phyloP scores from a whole-genome alignment of 2,329 filamentous ascomycete genomes.

The Penicillium sp. region DNA sequence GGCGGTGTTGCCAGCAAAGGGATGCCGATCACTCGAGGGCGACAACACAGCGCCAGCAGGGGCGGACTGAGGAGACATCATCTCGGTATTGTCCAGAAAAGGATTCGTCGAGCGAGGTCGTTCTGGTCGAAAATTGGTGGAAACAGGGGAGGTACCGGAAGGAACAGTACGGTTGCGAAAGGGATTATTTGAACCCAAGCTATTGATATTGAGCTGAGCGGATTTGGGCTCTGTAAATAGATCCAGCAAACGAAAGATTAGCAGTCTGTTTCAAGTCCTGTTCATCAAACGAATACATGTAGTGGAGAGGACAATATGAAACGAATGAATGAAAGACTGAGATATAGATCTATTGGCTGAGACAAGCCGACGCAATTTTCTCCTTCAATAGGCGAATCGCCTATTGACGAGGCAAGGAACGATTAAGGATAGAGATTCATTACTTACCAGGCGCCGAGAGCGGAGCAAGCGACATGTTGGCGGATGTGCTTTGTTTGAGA shows the following conservation, averaged over 20 bases:
- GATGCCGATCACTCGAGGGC: conserved; percentile 26
- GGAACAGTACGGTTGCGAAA: conserved; percentile 46
- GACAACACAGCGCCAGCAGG: conserved; percentile 29
- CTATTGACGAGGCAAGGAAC: conserved; percentile 2
- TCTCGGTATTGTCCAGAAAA: conserved; percentile 52
- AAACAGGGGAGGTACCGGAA: conserved; percentile 25
- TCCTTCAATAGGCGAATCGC: not conserved
- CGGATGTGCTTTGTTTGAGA: conserved; percentile 12
- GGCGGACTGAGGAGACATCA: conserved; percentile 33
- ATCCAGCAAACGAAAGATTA: conserved; percentile 9
- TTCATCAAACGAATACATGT: conserved; percentile 2
- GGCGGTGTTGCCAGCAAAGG: conserved; percentile 46
- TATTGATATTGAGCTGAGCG: conserved; percentile 26
- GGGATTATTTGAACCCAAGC: conserved; percentile 46
- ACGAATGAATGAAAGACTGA: not conserved
- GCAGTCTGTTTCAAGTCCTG: conserved; percentile 1
- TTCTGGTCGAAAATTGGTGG: conserved; percentile 26
- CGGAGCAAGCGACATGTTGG: conserved; percentile 23
- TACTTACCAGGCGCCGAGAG: conserved; percentile 23
- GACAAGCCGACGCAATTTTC: not conserved
- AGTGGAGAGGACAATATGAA: conserved; percentile 10
- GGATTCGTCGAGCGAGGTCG: conserved; percentile 59
- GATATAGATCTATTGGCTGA: conserved; percentile 2
- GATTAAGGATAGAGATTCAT: conserved; percentile 12
- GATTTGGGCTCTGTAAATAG: conserved; percentile 27